Percentiles rank a stretch among this genome's conserved stretches.
Evolutionary conservation across 1,284 basidiomycete genomes (phyloP).

Genomic region (Cryptococcus wingfieldii): DNA sequence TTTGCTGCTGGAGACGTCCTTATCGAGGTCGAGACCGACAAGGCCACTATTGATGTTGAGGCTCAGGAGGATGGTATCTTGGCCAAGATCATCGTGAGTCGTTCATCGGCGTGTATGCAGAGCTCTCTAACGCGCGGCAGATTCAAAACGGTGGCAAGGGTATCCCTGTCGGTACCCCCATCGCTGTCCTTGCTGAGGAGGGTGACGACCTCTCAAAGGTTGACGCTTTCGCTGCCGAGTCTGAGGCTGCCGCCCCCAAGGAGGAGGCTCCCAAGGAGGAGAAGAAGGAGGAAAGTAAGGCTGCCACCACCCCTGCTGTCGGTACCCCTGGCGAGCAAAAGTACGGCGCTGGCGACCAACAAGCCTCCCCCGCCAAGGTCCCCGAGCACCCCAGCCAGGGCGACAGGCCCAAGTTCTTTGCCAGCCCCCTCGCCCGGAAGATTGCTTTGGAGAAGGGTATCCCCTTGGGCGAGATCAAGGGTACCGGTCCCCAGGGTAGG

Average conservation of each 20-base stretch:
- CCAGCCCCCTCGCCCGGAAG: constrained; percentile 92
- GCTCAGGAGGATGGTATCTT: constrained; percentile 93
- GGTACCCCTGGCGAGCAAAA: constrained; percentile 50
- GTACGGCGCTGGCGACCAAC: constrained; percentile 57
- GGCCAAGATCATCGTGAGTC: constrained; percentile 78
- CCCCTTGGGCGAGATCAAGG: constrained; percentile 85
- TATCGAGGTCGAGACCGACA: constrained; percentile 97
- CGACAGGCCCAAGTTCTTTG: constrained; percentile 71
- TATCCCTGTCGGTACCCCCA: constrained; percentile 76
- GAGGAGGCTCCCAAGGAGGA: constrained; percentile 50
- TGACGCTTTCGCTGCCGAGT: not conserved
- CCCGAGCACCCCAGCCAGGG: constrained; percentile 28
- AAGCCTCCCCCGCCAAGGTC: constrained; percentile 34
- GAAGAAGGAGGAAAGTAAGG: constrained; percentile 27
- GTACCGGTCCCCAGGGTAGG: constrained; percentile 87
- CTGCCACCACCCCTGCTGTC: constrained; percentile 30
- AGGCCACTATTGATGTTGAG: constrained; percentile 99
- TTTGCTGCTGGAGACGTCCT: constrained; percentile 85
- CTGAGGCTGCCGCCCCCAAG: constrained; percentile 44
- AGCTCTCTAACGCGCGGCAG: constrained; percentile 50
- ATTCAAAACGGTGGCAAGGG: constrained; percentile 77
- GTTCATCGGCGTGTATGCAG: not conserved
- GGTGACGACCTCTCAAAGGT: constrained; percentile 1
- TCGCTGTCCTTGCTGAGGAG: constrained; percentile 60
- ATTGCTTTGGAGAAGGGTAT: constrained; percentile 93